Evolutionary conservation across 2,329 filamentous ascomycete species (phyloP).

Genomic region (Sporothrix schenckii): DNA sequence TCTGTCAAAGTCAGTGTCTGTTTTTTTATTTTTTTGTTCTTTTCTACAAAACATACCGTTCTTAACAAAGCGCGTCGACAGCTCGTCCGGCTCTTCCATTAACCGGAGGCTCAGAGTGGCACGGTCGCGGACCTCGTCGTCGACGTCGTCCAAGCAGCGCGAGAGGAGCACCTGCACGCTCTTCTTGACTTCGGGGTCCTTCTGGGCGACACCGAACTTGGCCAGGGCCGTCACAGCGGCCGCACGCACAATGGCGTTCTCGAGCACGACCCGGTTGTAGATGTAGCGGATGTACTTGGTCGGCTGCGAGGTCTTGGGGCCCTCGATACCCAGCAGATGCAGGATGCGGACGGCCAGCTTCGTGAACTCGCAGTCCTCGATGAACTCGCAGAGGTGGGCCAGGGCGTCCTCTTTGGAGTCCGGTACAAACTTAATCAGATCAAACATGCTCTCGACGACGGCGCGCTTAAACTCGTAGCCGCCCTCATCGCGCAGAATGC

Average conservation of each 20-base stretch:
- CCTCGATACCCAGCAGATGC: constrained; percentile 90
- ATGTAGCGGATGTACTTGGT: constrained; percentile 99
- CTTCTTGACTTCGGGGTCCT: constrained; percentile 94
- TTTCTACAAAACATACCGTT: constrained; percentile 64
- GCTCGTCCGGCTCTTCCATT: constrained; percentile 88
- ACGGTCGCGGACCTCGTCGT: constrained; percentile 96
- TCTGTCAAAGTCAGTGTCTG: constrained; percentile 54
- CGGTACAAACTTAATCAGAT: constrained; percentile 97
- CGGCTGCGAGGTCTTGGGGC: constrained; percentile 90
- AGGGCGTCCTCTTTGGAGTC: constrained; percentile 81
- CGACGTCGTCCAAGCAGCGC: constrained; percentile 91
- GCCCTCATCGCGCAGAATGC: constrained; percentile 94
- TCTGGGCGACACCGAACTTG: constrained; percentile 96
- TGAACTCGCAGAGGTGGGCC: constrained; percentile 96
- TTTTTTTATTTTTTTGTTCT: not conserved
- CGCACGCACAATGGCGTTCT: constrained; percentile 94
- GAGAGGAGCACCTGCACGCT: constrained; percentile 92
- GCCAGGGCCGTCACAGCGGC: constrained; percentile 93
- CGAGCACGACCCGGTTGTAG: constrained; percentile 95
- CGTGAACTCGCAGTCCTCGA: constrained; percentile 98
- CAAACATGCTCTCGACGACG: constrained; percentile 98
- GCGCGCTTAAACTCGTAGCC: constrained; percentile 98
- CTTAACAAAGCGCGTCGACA: constrained; percentile 86
- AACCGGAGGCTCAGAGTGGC: constrained; percentile 89
- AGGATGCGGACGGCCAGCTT: constrained; percentile 95